Evolutionary conservation across 371 early-diverging fungal genomes (phyloP).

Genomic region (Umbelopsis sp.): DNA sequence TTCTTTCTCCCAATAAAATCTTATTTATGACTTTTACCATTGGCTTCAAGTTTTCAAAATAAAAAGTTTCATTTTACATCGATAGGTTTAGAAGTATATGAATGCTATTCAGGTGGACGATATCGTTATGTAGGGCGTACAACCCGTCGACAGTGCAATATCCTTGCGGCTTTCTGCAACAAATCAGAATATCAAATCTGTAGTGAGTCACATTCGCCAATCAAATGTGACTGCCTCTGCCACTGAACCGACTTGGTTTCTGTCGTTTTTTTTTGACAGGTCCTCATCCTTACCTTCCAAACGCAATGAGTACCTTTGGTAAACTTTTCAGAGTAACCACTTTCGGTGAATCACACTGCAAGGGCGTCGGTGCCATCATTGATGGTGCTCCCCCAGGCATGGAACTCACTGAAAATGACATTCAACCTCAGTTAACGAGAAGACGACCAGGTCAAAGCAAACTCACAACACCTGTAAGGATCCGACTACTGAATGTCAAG

Average conservation of each 20-base stretch:
- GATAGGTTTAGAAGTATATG: no score
- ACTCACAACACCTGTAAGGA: constrained; percentile 90
- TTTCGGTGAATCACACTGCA: constrained; percentile 98
- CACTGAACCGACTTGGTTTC: constrained; percentile 21
- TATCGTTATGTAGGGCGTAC: no score
- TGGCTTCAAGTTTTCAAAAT: no score
- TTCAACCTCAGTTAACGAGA: constrained; percentile 91
- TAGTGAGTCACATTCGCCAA: constrained; percentile 18
- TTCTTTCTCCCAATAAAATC: no score
- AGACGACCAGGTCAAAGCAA: constrained; percentile 95
- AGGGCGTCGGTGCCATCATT: constrained; percentile 95
- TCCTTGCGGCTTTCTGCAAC: constrained; percentile 5
- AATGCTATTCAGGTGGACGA: no score
- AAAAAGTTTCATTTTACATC: no score
- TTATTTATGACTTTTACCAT: no score
- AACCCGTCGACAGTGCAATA: background rate
- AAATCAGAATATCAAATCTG: constrained; percentile 26
- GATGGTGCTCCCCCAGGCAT: constrained; percentile 97
- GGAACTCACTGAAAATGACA: constrained; percentile 84
- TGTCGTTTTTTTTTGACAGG: background rate
- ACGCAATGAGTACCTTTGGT: constrained; percentile 80
- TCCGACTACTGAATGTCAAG: background rate
- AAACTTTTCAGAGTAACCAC: constrained; percentile 88
- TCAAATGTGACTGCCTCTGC: constrained; percentile 30
- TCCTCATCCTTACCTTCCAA: background rate